Conservation (phyloP, 2,329 filamentous ascomycete species). For the Clarireedia paspali region DNA sequence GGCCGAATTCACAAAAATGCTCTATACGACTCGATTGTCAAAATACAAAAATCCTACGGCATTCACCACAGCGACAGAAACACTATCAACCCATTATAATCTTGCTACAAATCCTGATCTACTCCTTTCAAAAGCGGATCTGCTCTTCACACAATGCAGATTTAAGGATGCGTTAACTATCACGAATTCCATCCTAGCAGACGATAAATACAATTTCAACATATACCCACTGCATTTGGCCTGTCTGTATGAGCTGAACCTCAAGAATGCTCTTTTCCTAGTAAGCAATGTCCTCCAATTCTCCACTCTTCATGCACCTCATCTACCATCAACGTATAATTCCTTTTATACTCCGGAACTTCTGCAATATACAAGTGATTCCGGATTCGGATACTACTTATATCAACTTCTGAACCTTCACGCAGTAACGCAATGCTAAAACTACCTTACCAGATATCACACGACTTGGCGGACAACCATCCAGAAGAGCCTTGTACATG, state of each 20-base stretch:
- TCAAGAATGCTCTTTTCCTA: conserved; percentile 84
- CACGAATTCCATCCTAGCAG: conserved; percentile 72
- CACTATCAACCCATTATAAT: conserved; percentile 87
- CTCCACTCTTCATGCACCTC: background rate
- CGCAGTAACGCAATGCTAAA: background rate
- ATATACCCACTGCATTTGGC: conserved; percentile 89
- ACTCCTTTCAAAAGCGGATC: conserved; percentile 79
- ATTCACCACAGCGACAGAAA: conserved; percentile 81
- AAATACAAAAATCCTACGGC: conserved; percentile 86
- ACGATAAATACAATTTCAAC: conserved; percentile 82
- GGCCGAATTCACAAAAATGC: conserved; percentile 87
- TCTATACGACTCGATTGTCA: conserved; percentile 90
- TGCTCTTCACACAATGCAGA: conserved; percentile 89
- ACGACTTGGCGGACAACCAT: conserved; percentile 86
- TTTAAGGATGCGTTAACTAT: conserved; percentile 81
- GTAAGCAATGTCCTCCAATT: background rate
- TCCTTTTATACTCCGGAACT: no score
- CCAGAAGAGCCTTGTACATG: conserved; percentile 88
- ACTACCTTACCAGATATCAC: conserved; percentile 47
- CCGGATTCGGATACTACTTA: background rate
- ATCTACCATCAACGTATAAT: no score
- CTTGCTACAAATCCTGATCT: conserved; percentile 82
- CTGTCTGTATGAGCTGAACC: conserved; percentile 77
- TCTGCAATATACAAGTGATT: no score
- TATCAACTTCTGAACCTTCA: background rate